Percentiles rank a stretch among this genome's conserved stretches.
phyloP scores from a whole-genome alignment of 768 basidiomycete species.

The Crucibulum laeve region DNA sequence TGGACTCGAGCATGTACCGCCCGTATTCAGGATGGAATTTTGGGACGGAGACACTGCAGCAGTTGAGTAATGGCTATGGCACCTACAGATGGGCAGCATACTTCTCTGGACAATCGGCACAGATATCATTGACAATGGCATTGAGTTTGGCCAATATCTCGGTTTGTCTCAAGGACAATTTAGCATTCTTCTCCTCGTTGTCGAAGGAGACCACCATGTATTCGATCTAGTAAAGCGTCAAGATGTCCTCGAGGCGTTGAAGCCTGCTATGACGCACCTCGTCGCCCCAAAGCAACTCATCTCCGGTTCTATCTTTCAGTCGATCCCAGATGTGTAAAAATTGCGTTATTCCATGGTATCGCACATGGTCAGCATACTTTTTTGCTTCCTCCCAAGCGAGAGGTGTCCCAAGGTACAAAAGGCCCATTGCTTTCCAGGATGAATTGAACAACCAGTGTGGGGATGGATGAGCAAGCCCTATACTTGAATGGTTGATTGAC shows the following conservation, averaged over 20 bases:
- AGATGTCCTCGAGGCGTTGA: not conserved
- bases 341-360: conserved; percentile 90
- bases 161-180: conserved; percentile 89
- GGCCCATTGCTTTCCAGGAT: conserved; percentile 61
- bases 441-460: not conserved
- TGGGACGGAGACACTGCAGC: conserved; percentile 64
- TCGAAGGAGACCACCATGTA: conserved; percentile 94
- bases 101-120: conserved; percentile 55
- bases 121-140: conserved; percentile 63
- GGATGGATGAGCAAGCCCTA: too few relatives aligned
- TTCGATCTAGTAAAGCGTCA: conserved; percentile 61
- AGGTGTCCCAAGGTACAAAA: conserved; percentile 90
- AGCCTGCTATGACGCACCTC: conserved; percentile 58
- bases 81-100: conserved; percentile 26
- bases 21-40: conserved; percentile 98
- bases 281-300: conserved; percentile 96
- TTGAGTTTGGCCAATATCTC: conserved; percentile 85
- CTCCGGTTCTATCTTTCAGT: conserved; percentile 85
- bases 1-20: conserved; percentile 97
- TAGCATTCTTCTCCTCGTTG: conserved; percentile 71
- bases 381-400: conserved; percentile 89
- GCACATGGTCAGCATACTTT: conserved; percentile 83
- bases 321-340: conserved; percentile 92
- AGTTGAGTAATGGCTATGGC: conserved; percentile 2
- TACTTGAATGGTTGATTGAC: too few relatives aligned